Percentiles rank a stretch among this genome's conserved stretches.
phyloP scores from a whole-genome alignment of 2,329 filamentous ascomycete species.

The Hypoxylon rubiginosum region DNA sequence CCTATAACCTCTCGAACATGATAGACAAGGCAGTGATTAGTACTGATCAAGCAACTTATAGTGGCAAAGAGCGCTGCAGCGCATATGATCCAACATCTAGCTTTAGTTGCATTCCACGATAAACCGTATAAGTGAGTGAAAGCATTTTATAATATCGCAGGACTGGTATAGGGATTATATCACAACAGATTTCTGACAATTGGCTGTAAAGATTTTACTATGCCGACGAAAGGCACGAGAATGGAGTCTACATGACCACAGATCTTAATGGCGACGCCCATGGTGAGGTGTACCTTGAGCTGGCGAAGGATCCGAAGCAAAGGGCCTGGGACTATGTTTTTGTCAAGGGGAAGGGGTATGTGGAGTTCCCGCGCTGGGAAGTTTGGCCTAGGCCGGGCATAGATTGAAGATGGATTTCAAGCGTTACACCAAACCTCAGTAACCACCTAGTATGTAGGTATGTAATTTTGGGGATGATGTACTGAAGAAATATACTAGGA shows the following conservation, averaged over 20 bases:
- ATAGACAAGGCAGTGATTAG: background rate
- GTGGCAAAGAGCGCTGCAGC: conserved; percentile 44
- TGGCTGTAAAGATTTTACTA: conserved; percentile 39
- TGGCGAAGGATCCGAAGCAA: conserved; percentile 38
- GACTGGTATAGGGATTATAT: background rate
- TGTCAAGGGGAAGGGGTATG: conserved; percentile 36
- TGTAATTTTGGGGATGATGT: too few relatives aligned
- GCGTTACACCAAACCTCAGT: background rate
- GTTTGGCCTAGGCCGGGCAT: background rate
- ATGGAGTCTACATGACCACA: conserved; percentile 24
- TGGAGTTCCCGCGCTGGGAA: conserved; percentile 15
- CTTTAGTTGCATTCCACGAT: conserved; percentile 28
- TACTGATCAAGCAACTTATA: conserved; percentile 2
- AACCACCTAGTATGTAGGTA: too few relatives aligned
- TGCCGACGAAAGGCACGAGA: conserved; percentile 34
- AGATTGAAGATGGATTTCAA: background rate
- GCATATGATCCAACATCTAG: conserved; percentile 42
- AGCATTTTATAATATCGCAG: background rate
- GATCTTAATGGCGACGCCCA: conserved; percentile 33
- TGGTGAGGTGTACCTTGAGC: conserved; percentile 28
- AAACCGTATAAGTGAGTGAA: conserved; percentile 48
- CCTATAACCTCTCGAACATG: background rate
- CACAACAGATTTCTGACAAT: conserved; percentile 2
- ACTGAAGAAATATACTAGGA: too few relatives aligned
- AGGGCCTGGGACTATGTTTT: conserved; percentile 40